A percentile compares a stretch with the other conserved stretches of the same genome.
Evolutionary conservation across 148 eudicot genomes (phyloP).

Genomic region (Camellia japonica): DNA sequence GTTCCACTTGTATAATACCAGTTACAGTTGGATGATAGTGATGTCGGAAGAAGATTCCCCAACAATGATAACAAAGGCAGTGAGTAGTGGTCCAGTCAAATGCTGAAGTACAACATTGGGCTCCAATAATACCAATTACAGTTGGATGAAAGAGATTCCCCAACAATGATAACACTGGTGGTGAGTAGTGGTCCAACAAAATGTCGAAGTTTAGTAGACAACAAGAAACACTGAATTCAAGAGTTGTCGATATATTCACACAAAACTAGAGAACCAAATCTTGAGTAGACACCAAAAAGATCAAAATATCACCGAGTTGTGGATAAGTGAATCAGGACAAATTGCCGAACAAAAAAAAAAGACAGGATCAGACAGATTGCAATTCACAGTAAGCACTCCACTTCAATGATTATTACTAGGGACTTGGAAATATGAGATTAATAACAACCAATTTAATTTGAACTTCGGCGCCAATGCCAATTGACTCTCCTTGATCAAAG

Average conservation of each 20-base stretch:
- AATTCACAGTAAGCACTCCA: slow-evolving; percentile 1
- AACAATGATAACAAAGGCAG: neutral
- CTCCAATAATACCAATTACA: too few species aligned
- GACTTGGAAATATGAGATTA: slow-evolving; percentile 2
- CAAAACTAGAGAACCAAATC: slow-evolving; percentile 4
- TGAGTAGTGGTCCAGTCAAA: slow-evolving; percentile 21
- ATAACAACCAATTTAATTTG: slow-evolving; percentile 17
- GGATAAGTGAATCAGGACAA: slow-evolving; percentile 21
- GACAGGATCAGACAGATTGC: slow-evolving; percentile 19
- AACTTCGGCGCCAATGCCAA: slow-evolving; percentile 16
- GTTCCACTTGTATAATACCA: slow-evolving; percentile 7
- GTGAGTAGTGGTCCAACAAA: too few species aligned
- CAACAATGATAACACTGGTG: too few species aligned
- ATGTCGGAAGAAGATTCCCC: slow-evolving; percentile 2
- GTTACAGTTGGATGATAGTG: slow-evolving; percentile 28
- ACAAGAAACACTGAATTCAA: slow-evolving; percentile 6
- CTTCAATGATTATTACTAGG: slow-evolving; percentile 17
- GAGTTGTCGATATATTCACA: slow-evolving; percentile 2
- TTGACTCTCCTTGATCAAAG: neutral
- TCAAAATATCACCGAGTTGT: neutral
- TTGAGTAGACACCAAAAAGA: slow-evolving; percentile 9
- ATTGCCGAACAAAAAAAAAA: slow-evolving; percentile 14
- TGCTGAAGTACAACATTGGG: neutral
- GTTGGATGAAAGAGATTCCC: too few species aligned
- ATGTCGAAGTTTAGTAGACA: neutral